Evolutionary conservation across 495 filamentous ascomycete genomes (phyloP).

Genomic region (Venustampulla echinocandica): DNA sequence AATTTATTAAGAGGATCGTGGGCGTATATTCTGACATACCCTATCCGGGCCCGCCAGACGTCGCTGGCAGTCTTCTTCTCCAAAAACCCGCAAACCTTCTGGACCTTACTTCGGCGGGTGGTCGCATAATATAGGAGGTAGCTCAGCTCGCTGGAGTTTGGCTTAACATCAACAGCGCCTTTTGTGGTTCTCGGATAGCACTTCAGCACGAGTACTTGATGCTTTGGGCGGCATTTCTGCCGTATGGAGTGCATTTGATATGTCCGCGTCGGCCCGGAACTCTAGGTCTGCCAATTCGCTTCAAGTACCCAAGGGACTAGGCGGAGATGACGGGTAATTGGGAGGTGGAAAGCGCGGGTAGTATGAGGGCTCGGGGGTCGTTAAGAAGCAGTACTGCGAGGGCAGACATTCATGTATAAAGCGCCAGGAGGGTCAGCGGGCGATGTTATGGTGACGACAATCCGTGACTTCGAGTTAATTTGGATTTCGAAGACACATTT

Average conservation of each 20-base stretch:
- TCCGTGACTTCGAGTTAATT: too few relatives aligned
- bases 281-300: too few relatives aligned
- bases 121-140: slow-evolving; percentile 94
- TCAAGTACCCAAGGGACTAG: too few relatives aligned
- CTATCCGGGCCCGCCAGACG: slow-evolving; percentile 70
- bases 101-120: slow-evolving; percentile 84
- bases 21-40: slow-evolving; percentile 44
- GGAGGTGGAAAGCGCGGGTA: too few relatives aligned
- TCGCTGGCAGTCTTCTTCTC: slow-evolving; percentile 84
- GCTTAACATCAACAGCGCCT: slow-evolving; percentile 79
- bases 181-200: slow-evolving; percentile 89
- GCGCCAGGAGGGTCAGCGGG: too few relatives aligned
- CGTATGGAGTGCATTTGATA: slow-evolving; percentile 45
- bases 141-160: slow-evolving; percentile 88
- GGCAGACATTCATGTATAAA: too few relatives aligned
- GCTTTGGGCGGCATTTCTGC: slow-evolving; percentile 70
- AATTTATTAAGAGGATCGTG: background rate
- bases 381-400: too few relatives aligned
- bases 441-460: too few relatives aligned
- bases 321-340: too few relatives aligned
- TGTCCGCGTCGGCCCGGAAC: slow-evolving; percentile 7
- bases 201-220: slow-evolving; percentile 86
- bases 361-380: too few relatives aligned
- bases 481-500: too few relatives aligned
- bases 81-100: slow-evolving; percentile 84